These are phyloP conservation scores for Termitomyces sp. DNA, from an alignment of 768 basidiomycete species.

Conservation along the genomic window DNA sequence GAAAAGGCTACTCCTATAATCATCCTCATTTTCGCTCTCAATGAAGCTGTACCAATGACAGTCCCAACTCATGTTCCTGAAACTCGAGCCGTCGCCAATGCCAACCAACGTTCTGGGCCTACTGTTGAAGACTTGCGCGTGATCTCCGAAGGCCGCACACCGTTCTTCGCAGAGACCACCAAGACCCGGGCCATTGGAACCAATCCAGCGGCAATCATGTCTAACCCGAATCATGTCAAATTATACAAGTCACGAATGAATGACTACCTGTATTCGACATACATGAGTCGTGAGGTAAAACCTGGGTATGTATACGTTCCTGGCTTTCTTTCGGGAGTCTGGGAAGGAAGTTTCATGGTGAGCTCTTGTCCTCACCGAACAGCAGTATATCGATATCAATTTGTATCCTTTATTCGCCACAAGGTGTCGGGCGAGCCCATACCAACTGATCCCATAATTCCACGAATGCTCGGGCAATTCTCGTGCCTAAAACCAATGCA, in stretches of 20 bases:
- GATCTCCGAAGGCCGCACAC: conserved; percentile 37
- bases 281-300: conserved; percentile 14
- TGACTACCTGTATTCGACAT: conserved; percentile 8
- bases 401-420: conserved; percentile 7
- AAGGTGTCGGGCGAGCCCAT: conserved; percentile 11
- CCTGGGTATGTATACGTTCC: conserved; percentile 29
- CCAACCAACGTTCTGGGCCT: conserved; percentile 41
- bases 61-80: conserved; percentile 47
- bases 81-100: conserved; percentile 39
- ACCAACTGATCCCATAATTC: conserved; percentile 4
- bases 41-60: conserved; percentile 37
- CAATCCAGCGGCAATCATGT: not conserved
- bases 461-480: conserved; percentile 22
- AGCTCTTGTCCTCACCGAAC: conserved; percentile 11
- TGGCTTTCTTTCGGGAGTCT: conserved; percentile 47
- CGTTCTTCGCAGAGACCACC: conserved; percentile 42
- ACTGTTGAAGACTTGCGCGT: conserved; percentile 47
- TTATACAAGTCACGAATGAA: conserved; percentile 23
- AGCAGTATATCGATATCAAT: not conserved
- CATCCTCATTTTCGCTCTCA: conserved; percentile 46
- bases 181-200: conserved; percentile 1
- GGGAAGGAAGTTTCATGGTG: conserved; percentile 62
- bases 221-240: conserved; percentile 24
- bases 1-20: conserved; percentile 40
- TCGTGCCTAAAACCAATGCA: conserved; percentile 44